Base-by-base conservation (phyloP, 495 filamentous ascomycete species). In the Aspergillus ostianus region DNA sequence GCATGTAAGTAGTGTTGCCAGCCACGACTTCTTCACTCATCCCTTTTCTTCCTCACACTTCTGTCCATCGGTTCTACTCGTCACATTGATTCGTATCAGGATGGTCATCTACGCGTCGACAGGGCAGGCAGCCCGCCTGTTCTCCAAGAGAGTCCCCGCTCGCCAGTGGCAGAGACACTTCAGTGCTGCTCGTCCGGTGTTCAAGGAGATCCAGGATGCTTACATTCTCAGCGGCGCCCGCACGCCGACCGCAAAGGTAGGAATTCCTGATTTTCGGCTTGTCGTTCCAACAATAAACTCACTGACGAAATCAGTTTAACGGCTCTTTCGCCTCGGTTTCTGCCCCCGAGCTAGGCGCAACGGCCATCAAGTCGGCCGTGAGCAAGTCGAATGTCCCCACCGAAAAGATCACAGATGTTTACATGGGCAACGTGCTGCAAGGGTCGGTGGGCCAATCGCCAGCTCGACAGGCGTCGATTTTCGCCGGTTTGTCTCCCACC, bases 391-490 rank as follows among this genome's bases (percentile, higher is more conserved):
- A 84, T 46, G 78, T 97, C 21, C 92, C 93, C 6, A 68, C 84
- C 19, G 83, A 86, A 27, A 86, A 87, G 67, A 89, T 97, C 64
- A 88, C 86, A 30, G 88, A 94, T 81, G 88, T 97, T 3, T 97
- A 97, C 76, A 96, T 97, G 90, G 94, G 94, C 67, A 93, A 97
- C 74, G 94, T 97, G n/a, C 82, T 97, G 19, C 87, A 92, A 72
- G 93, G 82, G 17, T 81, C 81, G 47, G 81, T 92, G 18, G 94
- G 94, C 32, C 94, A 98, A 72, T 84, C 94, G 3, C 94, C 94
- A 1, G 93, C 94, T 19, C 87, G 94, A 30, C 94, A 98, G 76
- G 94, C 93, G 23, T 80, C 84, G 51, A 89, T 97, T 51, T 90
- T 91, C 66, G 89, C 94, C n/a, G 92, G 91, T 12, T 84, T 98